Evolutionary conservation across 2,329 filamentous ascomycete species (phyloP), one percentile per base, ranked within the genome.

Genomic region (Fusarium sp.): DNA sequence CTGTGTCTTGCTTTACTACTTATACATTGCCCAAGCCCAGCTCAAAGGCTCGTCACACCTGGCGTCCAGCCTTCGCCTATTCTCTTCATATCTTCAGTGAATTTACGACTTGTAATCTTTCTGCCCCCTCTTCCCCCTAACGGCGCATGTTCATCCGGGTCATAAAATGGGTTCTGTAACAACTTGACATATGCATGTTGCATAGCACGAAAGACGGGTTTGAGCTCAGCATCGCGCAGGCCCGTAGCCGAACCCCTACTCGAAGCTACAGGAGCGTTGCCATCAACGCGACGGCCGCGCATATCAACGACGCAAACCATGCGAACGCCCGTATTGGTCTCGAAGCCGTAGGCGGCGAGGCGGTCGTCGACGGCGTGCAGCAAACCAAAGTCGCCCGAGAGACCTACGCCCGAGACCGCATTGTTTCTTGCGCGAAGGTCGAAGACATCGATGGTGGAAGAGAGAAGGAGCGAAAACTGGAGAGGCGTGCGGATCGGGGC

Each of bases 311-410:
- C 89, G 68, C 94, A 91, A 34, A 98, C 90, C 77, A 99, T 90
- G 78, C 95, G 94, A 69, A 97, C 90, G 43, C 94, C 94, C 27
- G 96, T 98, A 81, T 97, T 98, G 60, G 96, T 98, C 81, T 98
- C 88, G 89, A 93, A 98, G 75, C 96, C 96, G 83, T 98, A 99
- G 72, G 94, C 92, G 38, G 94, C 94, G 48, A 98, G 87, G 27
- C 94, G 89, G 82, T 99, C 95, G 83, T 98, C 96, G 64, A 98
- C 87, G 63, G 94, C 94, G 82, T 98, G 95, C 53, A 99, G 87
- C 15, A 98, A 88, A 30, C 96, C 95, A 72, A 96, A 91, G 79
- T 98, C 95, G 74, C 96, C 94, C 53, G 93, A 92, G 45, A 89
- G 81, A 11, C 84, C 84, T 27, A 81, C 80, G 46, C 80, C 80